phyloP scores from a whole-genome alignment of 140 eudicot genomes.

The Oenanthe javanica region DNA sequence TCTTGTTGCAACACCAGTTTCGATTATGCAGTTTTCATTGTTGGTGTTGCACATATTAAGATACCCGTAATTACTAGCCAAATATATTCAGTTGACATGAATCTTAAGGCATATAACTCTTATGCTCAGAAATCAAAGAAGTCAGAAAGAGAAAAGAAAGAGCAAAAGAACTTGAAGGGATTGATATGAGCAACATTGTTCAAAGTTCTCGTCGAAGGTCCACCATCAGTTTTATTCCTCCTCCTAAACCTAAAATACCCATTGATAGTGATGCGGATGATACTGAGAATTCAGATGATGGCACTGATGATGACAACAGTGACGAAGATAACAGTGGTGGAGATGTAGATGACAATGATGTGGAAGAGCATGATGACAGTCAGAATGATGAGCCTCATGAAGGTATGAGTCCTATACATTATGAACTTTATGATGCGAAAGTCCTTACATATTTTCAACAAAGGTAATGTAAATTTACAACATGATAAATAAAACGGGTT shows the following conservation, averaged over 20 bases:
- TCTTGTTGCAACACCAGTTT: neutral
- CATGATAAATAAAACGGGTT: neutral
- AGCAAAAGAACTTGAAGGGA: slow-evolving; percentile 95
- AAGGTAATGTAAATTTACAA: neutral
- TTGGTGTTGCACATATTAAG: neutral
- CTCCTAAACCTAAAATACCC: slow-evolving; percentile 52
- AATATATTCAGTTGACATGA: neutral
- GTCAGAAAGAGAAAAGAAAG: slow-evolving; percentile 79
- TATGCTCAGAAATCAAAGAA: slow-evolving; percentile 73
- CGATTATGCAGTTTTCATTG: neutral
- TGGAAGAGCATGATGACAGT: slow-evolving; percentile 23
- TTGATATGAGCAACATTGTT: slow-evolving; percentile 83
- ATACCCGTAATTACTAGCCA: neutral
- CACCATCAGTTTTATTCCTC: slow-evolving; percentile 51
- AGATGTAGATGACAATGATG: slow-evolving; percentile 20
- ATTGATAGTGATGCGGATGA: slow-evolving; percentile 38
- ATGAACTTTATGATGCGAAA: neutral
- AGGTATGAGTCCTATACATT: slow-evolving; percentile 29
- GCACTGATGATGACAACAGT: slow-evolving; percentile 27
- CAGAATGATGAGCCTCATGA: slow-evolving; percentile 38
- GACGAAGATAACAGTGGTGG: slow-evolving; percentile 19
- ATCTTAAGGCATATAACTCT: neutral
- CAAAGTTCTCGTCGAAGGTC: slow-evolving; percentile 72
- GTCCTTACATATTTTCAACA: neutral
- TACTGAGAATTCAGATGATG: slow-evolving; percentile 27